Base-by-base conservation (phyloP, 805 yeast species). In the Cyberlindnera bimundalis region DNA sequence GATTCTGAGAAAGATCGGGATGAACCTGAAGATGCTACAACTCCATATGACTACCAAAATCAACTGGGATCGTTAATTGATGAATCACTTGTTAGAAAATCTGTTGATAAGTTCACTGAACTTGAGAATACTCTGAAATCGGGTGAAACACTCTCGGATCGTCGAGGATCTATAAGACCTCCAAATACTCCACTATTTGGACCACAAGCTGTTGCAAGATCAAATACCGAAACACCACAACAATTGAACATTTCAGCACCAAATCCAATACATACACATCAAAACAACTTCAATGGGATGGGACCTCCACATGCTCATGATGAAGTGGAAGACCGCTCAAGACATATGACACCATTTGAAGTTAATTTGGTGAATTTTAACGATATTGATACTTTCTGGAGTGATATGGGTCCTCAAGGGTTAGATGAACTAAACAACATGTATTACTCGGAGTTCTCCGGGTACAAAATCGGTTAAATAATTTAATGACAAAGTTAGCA, bases 371-470 rank as follows among this genome's bases (percentile, higher is more conserved):
- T 52, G 26, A 38, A 43, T 17, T 40, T 50, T 29, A 34, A 43
- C 29, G 58, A 48, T 14, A 35, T 47, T 25, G 58, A 53, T 25
- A 39, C 44, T 4, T 52, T 56, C 40, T 56, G 61, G 61, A 43
- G 37, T 26, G 60, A 51, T 37, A 52, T 56, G 41, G 60, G 59
- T 1, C 58, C 51, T 27, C 53, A 51, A 30, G 60, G 58, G 2
- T 32, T 53, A 26, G 55, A 55, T 32, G 56, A 52, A 33, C 36
- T 56, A 39, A 53, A 50, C 34, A 54, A 51, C 30, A 49, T 55
- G 56, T 55, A 55, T 19, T 45, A 52, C 43, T 47, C 52, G 9
- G 61, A 56, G 29, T 56, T 53, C 46, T 46, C 59, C 5, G 59
- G 60, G 16, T 56, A 53, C 42, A 56, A 45, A 27, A 39, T 52